Evolutionary conservation across 2,329 filamentous ascomycete genomes (phyloP).

Genomic region (Fusarium miscanthi): DNA sequence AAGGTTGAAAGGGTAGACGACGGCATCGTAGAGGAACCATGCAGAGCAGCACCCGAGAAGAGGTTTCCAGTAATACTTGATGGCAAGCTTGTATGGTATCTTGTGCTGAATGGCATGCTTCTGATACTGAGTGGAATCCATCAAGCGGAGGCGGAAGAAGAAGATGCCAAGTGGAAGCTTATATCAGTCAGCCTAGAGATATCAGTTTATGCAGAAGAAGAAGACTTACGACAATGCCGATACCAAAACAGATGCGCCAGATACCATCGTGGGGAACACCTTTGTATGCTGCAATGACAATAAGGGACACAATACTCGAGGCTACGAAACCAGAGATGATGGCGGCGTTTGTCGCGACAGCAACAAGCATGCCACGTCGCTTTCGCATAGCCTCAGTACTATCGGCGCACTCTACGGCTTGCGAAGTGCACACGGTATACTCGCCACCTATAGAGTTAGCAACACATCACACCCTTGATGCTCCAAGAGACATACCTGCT

Average conservation of each 20-base stretch:
- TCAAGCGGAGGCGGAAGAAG: constrained; percentile 1
- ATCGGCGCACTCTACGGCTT: background rate
- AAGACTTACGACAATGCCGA: background rate
- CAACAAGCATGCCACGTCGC: background rate
- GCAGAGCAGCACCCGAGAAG: background rate
- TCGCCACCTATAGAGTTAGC: background rate
- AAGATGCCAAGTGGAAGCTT: background rate
- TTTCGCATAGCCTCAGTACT: background rate
- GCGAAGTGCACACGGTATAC: background rate
- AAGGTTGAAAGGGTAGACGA: background rate
- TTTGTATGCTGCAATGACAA: background rate
- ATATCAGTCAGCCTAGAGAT: background rate
- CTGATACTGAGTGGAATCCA: background rate
- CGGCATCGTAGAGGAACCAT: constrained; percentile 3
- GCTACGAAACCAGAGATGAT: background rate
- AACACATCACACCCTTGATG: background rate
- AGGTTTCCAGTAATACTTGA: background rate
- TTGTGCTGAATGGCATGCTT: background rate
- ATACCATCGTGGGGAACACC: background rate
- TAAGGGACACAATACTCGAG: background rate
- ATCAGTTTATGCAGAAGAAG: rapidly evolving
- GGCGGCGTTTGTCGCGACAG: background rate
- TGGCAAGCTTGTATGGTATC: background rate
- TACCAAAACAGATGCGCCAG: background rate
- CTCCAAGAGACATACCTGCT: background rate